phyloP scores from a whole-genome alignment of 2,329 filamentous ascomycete species.

The Penicillium freii region DNA sequence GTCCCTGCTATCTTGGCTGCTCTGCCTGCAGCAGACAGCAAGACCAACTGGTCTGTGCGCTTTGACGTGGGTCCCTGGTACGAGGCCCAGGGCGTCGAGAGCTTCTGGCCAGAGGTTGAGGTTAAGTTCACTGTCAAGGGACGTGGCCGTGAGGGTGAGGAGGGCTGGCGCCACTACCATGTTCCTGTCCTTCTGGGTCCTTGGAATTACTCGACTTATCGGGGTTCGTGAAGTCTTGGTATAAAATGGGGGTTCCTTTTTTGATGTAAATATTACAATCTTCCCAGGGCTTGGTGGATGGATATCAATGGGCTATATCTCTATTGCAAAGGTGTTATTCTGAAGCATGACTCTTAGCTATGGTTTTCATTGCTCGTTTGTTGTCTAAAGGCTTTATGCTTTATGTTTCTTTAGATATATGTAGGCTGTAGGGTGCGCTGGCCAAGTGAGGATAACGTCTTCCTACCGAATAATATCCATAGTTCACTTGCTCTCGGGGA shows the following conservation, averaged over 20 bases:
- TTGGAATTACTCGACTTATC: slow-evolving; percentile 53
- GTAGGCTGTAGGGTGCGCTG: background rate
- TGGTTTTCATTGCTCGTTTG: background rate
- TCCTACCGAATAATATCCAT: background rate
- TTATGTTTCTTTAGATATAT: background rate
- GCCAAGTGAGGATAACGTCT: background rate
- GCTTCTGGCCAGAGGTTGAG: slow-evolving; percentile 53
- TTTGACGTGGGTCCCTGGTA: slow-evolving; percentile 50
- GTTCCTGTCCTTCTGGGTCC: slow-evolving; percentile 51
- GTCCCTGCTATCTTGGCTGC: slow-evolving; percentile 33
- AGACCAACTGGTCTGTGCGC: slow-evolving; percentile 47
- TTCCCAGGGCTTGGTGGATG: background rate
- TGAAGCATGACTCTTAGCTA: background rate
- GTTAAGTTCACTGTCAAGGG: slow-evolving; percentile 51
- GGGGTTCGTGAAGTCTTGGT: slow-evolving; percentile 37
- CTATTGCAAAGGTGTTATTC: background rate
- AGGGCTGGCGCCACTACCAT: slow-evolving; percentile 51
- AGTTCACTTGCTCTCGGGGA: background rate
- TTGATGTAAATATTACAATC: background rate
- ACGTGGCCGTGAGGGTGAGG: slow-evolving; percentile 38
- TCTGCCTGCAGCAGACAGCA: slow-evolving; percentile 37
- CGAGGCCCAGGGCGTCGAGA: slow-evolving; percentile 47
- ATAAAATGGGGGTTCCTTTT: background rate
- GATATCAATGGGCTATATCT: background rate
- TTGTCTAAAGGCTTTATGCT: background rate